phyloP scores from a whole-genome alignment of 192 early-diverging fungal species.

The Coemansia sp. region DNA sequence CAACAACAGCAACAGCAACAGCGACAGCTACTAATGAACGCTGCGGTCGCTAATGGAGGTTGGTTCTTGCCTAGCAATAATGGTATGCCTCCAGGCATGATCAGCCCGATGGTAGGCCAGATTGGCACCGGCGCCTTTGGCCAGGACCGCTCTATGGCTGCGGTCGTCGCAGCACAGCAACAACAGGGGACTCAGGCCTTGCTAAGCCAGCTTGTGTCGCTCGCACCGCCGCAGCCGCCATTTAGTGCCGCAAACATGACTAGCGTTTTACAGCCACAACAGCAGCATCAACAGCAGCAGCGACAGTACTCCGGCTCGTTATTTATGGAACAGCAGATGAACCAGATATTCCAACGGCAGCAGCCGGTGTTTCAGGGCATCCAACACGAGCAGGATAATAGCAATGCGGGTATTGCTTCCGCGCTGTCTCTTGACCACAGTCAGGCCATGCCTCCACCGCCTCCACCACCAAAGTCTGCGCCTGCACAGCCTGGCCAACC shows the following conservation, averaged over 20 bases:
- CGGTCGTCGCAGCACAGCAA: neutral
- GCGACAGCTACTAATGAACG: constrained; percentile 8
- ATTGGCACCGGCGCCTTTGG: neutral
- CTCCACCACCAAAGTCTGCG: neutral
- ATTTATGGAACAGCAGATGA: neutral
- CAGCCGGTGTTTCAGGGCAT: neutral
- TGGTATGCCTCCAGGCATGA: neutral
- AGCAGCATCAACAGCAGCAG: constrained; percentile 2
- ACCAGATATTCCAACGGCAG: neutral
- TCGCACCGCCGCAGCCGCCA: constrained; percentile 3
- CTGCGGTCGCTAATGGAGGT: neutral
- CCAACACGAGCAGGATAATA: constrained; percentile 1
- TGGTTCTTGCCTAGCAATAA: neutral
- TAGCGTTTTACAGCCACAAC: neutral
- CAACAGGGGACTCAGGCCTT: constrained; percentile 5
- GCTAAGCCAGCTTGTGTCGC: neutral
- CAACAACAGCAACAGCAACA: constrained; percentile 25
- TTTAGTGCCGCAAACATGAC: neutral
- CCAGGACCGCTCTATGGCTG: constrained; percentile 9
- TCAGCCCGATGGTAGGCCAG: neutral
- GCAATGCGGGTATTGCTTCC: neutral
- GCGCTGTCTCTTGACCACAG: neutral
- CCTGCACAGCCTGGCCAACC: neutral
- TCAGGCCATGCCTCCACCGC: constrained; percentile 10
- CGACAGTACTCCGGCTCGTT: neutral